Conservation (phyloP, 2,329 filamentous ascomycete species). For the Myriosclerotinia duriaeana region DNA sequence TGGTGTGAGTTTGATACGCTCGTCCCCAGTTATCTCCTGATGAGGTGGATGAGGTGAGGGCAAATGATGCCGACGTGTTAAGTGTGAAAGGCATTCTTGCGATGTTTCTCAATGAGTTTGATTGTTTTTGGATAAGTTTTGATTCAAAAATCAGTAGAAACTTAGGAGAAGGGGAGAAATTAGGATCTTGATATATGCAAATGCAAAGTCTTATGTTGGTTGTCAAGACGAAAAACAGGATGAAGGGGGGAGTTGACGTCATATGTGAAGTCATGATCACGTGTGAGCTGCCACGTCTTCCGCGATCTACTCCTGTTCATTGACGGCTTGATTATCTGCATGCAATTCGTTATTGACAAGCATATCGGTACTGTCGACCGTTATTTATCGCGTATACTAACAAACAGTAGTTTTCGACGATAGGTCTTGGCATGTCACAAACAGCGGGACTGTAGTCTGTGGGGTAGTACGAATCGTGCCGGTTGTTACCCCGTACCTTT, state of each 20-base stretch:
- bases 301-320: neutral
- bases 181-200: neutral
- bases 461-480: neutral
- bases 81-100: conserved; percentile 22
- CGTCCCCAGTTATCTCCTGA: conserved; percentile 19
- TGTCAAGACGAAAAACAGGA: conserved; percentile 2
- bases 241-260: conserved; percentile 13
- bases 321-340: neutral
- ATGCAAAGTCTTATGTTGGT: conserved; percentile 1
- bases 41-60: conserved; percentile 12
- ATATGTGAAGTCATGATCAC: conserved; percentile 19
- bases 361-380: neutral
- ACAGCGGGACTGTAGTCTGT: conserved; percentile 1
- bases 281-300: neutral
- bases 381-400: neutral
- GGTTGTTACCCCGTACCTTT: conserved; percentile 3
- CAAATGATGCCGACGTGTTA: conserved; percentile 18
- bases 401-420: conserved; percentile 1
- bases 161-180: neutral
- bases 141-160: neutral
- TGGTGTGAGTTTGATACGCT: conserved; percentile 15
- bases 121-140: neutral
- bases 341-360: neutral
- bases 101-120: neutral
- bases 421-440: conserved; percentile 1